Base-by-base conservation (phyloP, 352 stramenopile genomes). In the Thalassiosira mediterranea region DNA sequence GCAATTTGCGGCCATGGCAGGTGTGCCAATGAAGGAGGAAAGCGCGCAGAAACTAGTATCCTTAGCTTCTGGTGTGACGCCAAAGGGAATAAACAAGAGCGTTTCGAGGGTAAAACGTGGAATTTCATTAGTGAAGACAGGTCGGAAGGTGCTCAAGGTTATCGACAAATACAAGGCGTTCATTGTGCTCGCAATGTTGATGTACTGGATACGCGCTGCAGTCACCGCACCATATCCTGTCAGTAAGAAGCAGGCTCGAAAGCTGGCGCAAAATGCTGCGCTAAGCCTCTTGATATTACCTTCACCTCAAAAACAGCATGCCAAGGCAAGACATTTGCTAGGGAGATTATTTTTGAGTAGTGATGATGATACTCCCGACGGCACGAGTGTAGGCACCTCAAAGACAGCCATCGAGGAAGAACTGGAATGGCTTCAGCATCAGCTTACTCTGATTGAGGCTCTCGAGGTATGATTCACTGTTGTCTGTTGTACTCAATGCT, bases 121-220 rank as follows among this genome's bases (percentile, higher is more conserved):
- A 13, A 52, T 81, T 25, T 88, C 78, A 26, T 56, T 70, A 29
- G 40, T 82, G 19, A 83, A 77, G 28, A 52, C 88, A 28, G 44
- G 76, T 15, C 59, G 81, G 13, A 87, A 88, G 61, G 64, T 69
- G 37, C 44, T 81, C 3, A 66, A 73, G 32, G 42, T 92, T 0
- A 68, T 90, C 54, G 34, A 81, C 15, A 89, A 90, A 52, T 92
- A 90, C 71, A 85, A 84, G 53, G 71, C 44, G 38, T 0, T 89
- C 5, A 69, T 92, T 28, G 63, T 90, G 38, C 40, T 81, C 7
- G 40, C 76, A 11, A 42, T 83, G 1, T 21, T 88, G 4, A 62
- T 75, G 11, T 79, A 71, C 61, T 90, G 86, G 86, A 75, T 83
- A 1, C 81, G 81, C 48, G 85, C 74, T 78, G 80, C 79, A 0